A percentile compares a stretch with the other conserved stretches of the same genome.
phyloP scores from a whole-genome alignment of 176 grass and related monocot genomes.

The Oryza australiensis region DNA sequence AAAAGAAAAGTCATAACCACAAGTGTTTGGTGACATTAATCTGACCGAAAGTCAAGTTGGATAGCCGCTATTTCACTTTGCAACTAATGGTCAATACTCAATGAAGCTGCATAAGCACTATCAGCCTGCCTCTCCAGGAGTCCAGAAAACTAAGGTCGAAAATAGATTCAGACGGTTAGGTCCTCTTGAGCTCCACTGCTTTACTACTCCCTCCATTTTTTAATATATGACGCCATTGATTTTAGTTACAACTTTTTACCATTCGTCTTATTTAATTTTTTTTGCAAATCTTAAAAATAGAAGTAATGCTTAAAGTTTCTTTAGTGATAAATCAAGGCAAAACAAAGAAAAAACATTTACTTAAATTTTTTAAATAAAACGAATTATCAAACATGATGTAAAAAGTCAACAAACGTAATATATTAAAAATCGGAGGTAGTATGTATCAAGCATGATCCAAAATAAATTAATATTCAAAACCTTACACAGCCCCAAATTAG shows the following conservation, averaged over 20 bases:
- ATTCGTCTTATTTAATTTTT: no score
- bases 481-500: background rate
- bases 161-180: background rate
- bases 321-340: no score
- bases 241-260: no score
- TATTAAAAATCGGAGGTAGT: no score
- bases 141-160: background rate
- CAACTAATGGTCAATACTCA: background rate
- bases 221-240: no score
- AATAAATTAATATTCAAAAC: background rate
- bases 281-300: no score
- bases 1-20: constrained; percentile 14
- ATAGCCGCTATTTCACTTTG: background rate
- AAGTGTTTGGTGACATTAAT: background rate
- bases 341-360: no score
- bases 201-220: no score
- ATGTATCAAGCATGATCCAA: background rate
- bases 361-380: no score
- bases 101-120: background rate
- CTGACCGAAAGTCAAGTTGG: background rate
- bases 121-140: background rate
- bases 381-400: no score
- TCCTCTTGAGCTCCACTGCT: background rate
- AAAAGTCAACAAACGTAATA: no score
- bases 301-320: no score